A percentile compares a stretch with the other conserved stretches of the same genome.
Conservation (phyloP, 2,329 filamentous ascomycete species). For the Anisogramma anomala region DNA sequence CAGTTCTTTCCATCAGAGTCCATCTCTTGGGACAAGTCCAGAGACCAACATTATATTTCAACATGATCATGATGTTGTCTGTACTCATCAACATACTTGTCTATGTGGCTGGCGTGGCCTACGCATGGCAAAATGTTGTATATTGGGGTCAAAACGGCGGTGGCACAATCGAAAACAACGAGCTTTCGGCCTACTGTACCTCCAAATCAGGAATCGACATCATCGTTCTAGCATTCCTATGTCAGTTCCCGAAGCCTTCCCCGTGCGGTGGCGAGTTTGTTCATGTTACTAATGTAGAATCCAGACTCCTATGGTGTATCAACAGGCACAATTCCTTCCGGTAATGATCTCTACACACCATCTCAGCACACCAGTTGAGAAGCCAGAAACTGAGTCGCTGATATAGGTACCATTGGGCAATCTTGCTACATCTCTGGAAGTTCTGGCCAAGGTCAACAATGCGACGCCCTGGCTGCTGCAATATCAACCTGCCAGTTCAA, state of each 20-base stretch:
- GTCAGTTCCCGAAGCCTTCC: slow-evolving; percentile 27
- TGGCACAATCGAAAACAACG: slow-evolving; percentile 26
- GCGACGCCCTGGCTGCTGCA: slow-evolving; percentile 27
- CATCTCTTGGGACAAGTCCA: no score
- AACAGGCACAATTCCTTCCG: slow-evolving; percentile 24
- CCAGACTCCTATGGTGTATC: slow-evolving; percentile 7
- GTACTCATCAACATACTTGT: no score
- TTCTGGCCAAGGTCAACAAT: slow-evolving; percentile 25
- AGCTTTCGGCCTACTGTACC: slow-evolving; percentile 28
- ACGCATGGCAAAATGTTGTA: not conserved
- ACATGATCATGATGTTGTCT: no score
- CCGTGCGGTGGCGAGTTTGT: slow-evolving; percentile 10
- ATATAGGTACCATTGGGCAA: slow-evolving; percentile 25
- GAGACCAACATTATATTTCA: no score
- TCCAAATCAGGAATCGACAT: slow-evolving; percentile 29
- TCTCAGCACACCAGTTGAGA: not conserved
- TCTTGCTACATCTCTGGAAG: slow-evolving; percentile 25
- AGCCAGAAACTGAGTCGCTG: not conserved
- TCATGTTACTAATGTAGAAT: not conserved
- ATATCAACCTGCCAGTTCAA: slow-evolving; percentile 31
- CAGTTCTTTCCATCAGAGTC: no score
- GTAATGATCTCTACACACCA: not conserved
- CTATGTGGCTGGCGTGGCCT: no score
- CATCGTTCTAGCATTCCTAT: slow-evolving; percentile 32
- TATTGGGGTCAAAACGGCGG: slow-evolving; percentile 11